Evolutionary conservation across 441 rosid species (phyloP).

Genomic region (Aleurites moluccanus): DNA sequence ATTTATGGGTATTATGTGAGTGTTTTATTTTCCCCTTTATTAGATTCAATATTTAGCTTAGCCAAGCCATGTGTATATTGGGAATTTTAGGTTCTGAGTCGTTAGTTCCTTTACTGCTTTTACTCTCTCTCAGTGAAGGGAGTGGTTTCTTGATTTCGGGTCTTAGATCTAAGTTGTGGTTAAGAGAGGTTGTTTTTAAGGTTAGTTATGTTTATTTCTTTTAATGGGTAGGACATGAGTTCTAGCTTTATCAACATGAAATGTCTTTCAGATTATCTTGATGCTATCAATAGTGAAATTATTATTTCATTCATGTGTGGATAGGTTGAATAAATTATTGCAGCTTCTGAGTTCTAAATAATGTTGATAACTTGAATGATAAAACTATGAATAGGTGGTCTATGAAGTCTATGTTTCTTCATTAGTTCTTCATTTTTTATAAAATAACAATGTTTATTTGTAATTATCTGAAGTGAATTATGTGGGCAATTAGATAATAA

Average conservation of each 20-base stretch:
- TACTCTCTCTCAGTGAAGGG: neutral
- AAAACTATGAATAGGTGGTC: neutral
- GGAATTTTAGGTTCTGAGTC: conserved; percentile 9
- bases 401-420: neutral
- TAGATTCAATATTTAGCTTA: neutral
- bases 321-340: neutral
- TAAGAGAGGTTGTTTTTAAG: neutral
- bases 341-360: neutral
- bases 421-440: conserved; percentile 4
- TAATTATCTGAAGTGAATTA: neutral
- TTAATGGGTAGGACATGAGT: neutral
- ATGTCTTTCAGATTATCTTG: neutral
- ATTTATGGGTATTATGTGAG: neutral
- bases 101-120: neutral
- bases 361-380: neutral
- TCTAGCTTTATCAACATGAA: conserved; percentile 13
- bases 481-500: neutral
- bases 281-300: neutral
- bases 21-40: no score
- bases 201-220: neutral
- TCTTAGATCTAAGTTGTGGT: conserved; percentile 5
- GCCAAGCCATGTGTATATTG: conserved; percentile 2
- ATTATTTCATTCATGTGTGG: neutral
- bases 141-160: neutral
- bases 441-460: neutral